Conservation (phyloP, 2,329 filamentous ascomycete species). For the Aschersonia sp. region DNA sequence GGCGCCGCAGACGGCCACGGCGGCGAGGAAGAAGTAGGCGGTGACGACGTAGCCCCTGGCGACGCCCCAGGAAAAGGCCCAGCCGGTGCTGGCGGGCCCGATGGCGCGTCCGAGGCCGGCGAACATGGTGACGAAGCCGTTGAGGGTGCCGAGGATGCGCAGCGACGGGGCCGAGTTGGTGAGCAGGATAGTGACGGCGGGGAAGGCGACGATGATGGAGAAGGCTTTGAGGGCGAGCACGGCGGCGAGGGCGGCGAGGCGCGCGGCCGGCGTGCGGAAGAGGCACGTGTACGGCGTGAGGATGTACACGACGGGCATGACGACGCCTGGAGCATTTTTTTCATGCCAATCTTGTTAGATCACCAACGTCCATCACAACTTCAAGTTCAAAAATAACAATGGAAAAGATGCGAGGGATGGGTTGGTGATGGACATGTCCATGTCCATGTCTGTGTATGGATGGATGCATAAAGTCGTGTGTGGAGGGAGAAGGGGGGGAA, state of each 20-base stretch:
- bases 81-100: conserved; percentile 63
- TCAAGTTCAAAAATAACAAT: too few relatives aligned
- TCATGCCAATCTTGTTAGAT: not conserved
- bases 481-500: not conserved
- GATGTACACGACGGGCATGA: conserved; percentile 64
- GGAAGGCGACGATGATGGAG: conserved; percentile 72
- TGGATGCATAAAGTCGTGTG: too few relatives aligned
- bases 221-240: conserved; percentile 64
- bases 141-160: conserved; percentile 66
- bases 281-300: conserved; percentile 71
- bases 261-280: conserved; percentile 27
- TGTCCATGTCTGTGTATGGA: not conserved
- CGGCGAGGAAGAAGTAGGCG: conserved; percentile 67
- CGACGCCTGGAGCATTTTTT: conserved; percentile 27
- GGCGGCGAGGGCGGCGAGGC: conserved; percentile 46
- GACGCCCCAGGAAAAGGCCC: conserved; percentile 62
- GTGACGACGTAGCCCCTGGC: conserved; percentile 61
- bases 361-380: not conserved
- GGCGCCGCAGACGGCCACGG: conserved; percentile 47
- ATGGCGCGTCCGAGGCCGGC: conserved; percentile 65
- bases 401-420: too few relatives aligned
- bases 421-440: too few relatives aligned
- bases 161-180: conserved; percentile 74
- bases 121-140: conserved; percentile 76
- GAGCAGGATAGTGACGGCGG: conserved; percentile 76